These are phyloP conservation scores for Candida sphagnicola DNA, from an alignment of 805 yeast species.

Conservation along the genomic window DNA sequence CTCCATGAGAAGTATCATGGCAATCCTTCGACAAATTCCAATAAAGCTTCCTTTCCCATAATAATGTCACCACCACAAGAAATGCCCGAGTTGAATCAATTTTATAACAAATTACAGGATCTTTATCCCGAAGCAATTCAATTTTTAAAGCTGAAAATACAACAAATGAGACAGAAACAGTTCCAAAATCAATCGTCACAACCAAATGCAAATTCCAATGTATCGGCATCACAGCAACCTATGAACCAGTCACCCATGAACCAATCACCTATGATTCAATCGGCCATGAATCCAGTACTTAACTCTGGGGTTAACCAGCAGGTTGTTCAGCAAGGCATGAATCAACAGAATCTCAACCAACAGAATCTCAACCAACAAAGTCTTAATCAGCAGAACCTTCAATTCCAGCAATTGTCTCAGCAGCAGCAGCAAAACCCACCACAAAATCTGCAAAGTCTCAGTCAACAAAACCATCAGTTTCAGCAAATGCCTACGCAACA, in stretches of 20 bases:
- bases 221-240: conserved; percentile 7
- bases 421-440: not conserved
- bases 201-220: too few species aligned
- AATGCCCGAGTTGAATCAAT: conserved; percentile 47
- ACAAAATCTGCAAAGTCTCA: conserved; percentile 5
- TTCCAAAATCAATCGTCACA: conserved; percentile 8
- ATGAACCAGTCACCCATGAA: conserved; percentile 8
- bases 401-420: not conserved
- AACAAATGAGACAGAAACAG: conserved; percentile 32
- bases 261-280: too few species aligned
- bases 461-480: not conserved
- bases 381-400: not conserved
- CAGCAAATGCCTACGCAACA: not conserved
- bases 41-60: conserved; percentile 40
- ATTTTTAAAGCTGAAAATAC: conserved; percentile 35
- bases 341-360: too few species aligned
- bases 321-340: not conserved
- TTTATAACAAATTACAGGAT: conserved; percentile 45
- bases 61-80: conserved; percentile 53
- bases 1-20: conserved; percentile 37
- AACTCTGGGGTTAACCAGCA: conserved; percentile 4
- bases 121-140: conserved; percentile 54
- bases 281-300: conserved; percentile 8
- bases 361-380: not conserved
- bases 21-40: conserved; percentile 19